Conservation (phyloP, 1,284 basidiomycete species). For the Dichomitus squalens region DNA sequence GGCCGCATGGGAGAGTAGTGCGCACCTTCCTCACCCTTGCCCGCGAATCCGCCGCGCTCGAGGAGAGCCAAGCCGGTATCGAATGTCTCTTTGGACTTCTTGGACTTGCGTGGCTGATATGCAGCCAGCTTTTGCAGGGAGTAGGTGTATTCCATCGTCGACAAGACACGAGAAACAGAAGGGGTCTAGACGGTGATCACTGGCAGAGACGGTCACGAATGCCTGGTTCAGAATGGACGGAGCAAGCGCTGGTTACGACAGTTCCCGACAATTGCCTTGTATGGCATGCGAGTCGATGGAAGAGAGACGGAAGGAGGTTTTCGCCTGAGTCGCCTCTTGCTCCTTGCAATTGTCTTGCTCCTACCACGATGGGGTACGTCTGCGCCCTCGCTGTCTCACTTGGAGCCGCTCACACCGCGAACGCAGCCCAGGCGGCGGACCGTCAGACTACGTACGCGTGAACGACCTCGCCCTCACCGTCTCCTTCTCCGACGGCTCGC, state of each 20-base stretch:
- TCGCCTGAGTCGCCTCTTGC: not conserved
- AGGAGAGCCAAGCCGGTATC: conserved; percentile 64
- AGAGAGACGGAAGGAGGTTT: no score
- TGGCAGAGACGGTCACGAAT: no score
- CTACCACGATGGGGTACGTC: conserved; percentile 8
- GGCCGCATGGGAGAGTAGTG: not conserved
- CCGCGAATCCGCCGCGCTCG: conserved; percentile 46
- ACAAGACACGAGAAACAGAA: not conserved
- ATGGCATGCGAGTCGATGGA: no score
- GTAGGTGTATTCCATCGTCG: conserved; percentile 42
- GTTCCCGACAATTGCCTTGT: not conserved
- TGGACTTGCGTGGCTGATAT: conserved; percentile 67
- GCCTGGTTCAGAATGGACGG: no score
- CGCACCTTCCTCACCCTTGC: conserved; percentile 65
- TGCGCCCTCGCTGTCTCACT: not conserved
- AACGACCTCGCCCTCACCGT: conserved; percentile 49
- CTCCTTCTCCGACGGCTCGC: conserved; percentile 42
- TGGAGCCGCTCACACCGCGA: not conserved
- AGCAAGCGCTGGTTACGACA: no score
- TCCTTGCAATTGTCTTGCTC: not conserved
- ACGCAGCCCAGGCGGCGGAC: not conserved
- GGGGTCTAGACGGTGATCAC: no score
- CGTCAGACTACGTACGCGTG: conserved; percentile 47
- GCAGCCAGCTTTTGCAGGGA: conserved; percentile 70
- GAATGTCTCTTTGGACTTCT: conserved; percentile 74